A percentile compares a stretch with the other conserved stretches of the same genome.
phyloP scores from a whole-genome alignment of 108 stramenopile genomes.

The Skeletonema potamos region DNA sequence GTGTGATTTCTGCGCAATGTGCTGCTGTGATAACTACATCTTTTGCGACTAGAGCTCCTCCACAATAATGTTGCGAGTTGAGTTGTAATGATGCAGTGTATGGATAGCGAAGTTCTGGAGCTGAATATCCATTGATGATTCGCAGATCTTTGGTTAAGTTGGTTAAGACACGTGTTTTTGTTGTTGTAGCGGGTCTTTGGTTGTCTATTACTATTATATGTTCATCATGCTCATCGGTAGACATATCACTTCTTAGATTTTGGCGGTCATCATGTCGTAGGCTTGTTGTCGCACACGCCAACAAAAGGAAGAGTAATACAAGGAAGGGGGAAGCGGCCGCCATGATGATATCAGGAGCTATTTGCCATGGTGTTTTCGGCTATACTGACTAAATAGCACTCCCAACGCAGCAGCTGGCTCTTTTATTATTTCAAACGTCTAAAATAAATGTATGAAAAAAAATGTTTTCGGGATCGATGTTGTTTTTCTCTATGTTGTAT shows the following conservation, averaged over 20 bases:
- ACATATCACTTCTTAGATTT: not conserved
- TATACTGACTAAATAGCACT: no score
- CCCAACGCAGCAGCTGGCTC: no score
- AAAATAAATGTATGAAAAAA: no score
- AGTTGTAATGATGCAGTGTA: conserved; percentile 34
- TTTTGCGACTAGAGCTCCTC: conserved; percentile 30
- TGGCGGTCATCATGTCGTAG: not conserved
- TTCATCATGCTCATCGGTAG: no score
- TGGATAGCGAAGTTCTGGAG: conserved; percentile 24
- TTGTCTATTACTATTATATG: not conserved
- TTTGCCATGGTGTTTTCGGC: no score
- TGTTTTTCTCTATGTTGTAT: no score
- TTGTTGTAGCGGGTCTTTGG: not conserved
- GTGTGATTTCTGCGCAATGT: conserved; percentile 15
- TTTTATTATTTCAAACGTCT: no score
- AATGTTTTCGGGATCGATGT: no score
- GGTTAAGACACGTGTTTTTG: not conserved
- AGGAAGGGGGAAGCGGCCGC: no score
- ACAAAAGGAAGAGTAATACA: no score
- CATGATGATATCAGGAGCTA: no score
- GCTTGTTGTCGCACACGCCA: no score
- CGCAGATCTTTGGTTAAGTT: conserved; percentile 6
- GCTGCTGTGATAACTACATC: conserved; percentile 39
- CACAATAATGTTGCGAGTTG: conserved; percentile 29
- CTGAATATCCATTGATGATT: conserved; percentile 25